Evolutionary conservation across 495 filamentous ascomycete genomes (phyloP).

Genomic region (Annulohypoxylon nitens): DNA sequence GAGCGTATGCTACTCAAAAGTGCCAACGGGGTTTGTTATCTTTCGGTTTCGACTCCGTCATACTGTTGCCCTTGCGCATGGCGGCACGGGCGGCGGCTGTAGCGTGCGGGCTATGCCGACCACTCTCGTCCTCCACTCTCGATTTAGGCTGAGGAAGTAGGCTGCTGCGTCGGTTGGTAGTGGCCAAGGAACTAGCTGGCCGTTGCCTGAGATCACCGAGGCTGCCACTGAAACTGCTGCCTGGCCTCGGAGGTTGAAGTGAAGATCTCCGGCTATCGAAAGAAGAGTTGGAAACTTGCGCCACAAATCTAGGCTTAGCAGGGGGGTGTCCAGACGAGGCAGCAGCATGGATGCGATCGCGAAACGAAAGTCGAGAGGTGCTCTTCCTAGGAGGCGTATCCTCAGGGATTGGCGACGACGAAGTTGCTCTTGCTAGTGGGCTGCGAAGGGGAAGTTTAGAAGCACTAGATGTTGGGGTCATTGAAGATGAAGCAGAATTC

Average conservation of each 20-base stretch:
- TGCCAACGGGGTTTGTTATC: conserved; percentile 47
- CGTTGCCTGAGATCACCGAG: conserved; percentile 49
- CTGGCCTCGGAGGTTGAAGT: conserved; percentile 57
- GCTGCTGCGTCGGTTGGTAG: conserved; percentile 59
- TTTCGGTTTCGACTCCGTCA: conserved; percentile 36
- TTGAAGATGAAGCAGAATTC: conserved; percentile 51
- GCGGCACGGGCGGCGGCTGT: conserved; percentile 56
- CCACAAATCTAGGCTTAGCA: conserved; percentile 53
- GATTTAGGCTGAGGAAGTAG: conserved; percentile 65
- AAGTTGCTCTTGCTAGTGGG: conserved; percentile 57
- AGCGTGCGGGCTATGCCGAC: conserved; percentile 58
- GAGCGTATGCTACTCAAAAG: conserved; percentile 24
- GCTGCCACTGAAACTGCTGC: conserved; percentile 41
- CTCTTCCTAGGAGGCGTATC: conserved; percentile 54
- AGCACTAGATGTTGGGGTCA: conserved; percentile 53
- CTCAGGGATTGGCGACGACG: conserved; percentile 58
- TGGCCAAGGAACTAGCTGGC: conserved; percentile 63
- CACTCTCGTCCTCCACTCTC: conserved; percentile 39
- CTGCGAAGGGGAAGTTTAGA: conserved; percentile 64
- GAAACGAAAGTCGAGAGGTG: conserved; percentile 60
- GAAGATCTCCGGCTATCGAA: conserved; percentile 61
- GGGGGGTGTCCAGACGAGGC: conserved; percentile 56
- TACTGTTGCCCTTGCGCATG: conserved; percentile 51
- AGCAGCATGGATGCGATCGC: conserved; percentile 57
- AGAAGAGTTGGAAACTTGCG: conserved; percentile 46